Evolutionary conservation across 2,329 filamentous ascomycete species (phyloP), one percentile per base, ranked within the genome.

Genomic region (Stachybotrys chartarum): DNA sequence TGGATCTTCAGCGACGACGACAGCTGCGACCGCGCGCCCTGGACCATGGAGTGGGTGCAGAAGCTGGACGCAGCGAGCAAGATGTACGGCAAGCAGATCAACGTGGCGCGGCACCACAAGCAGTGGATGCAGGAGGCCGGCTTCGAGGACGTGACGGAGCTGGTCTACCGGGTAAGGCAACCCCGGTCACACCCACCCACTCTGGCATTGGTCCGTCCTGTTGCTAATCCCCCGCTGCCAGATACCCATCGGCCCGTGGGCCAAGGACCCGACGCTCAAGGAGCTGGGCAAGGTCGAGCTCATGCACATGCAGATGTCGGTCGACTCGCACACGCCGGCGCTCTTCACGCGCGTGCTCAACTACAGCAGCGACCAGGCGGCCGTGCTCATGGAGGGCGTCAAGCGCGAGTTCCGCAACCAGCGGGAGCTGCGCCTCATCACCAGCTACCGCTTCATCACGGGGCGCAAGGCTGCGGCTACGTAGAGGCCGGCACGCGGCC

Each of bases 341-440:
- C 62, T 75, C 10, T 72, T 75, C 56, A 71, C 71, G 0, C 65
- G 72, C 1, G 71, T 73, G 0, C 67, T 64, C 57, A 66, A 68
- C 50, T 74, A 70, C 54, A 63, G 71, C 1, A 64, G 74, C 10
- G 74, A 78, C 46, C 71, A 74, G 24, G 72, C 72, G 0, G 61
- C 69, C 56, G 63, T 71, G 1, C 60, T 80, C 50, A 74, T 77
- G 58, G 70, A 78, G 50, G 78, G 80, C 11, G 73, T 76, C 11
- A 70, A 70, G 57, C 60, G 66, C 39, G 70, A 72, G 61, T 69
- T 72, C 57, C 61, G 70, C 7, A 68, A 64, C 54, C 45, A 47
- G 45, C 67, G 62, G 52, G 67, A 71, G 54, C 59, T 68, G 48
- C 60, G 65, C 39, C 56, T 72, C 30, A 70, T 72, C 44, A 71